Evolutionary conservation across 495 filamentous ascomycete genomes (phyloP).

Genomic region (Terfezia claveryi): DNA sequence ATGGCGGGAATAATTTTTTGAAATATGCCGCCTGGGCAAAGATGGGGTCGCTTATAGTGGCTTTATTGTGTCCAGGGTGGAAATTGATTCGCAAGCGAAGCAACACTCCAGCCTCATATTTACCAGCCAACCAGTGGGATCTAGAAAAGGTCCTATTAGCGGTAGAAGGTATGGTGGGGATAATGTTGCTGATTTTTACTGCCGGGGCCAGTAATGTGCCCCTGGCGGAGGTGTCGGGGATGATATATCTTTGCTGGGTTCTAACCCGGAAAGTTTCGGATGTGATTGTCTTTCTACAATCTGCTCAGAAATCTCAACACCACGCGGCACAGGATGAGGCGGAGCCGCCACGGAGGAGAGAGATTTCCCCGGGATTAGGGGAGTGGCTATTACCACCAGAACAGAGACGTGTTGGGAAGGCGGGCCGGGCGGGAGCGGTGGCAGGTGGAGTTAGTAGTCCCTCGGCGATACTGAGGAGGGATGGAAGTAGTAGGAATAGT

Average conservation of each 20-base stretch:
- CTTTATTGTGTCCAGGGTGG: background rate
- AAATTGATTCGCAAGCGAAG: too few relatives aligned
- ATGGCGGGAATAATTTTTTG: background rate
- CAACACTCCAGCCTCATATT: too few relatives aligned
- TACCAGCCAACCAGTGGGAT: background rate
- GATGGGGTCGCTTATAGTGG: background rate
- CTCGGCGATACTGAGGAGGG: background rate
- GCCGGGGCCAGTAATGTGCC: background rate
- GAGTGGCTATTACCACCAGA: background rate
- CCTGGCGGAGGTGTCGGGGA: background rate
- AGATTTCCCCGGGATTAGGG: background rate
- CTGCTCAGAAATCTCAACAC: background rate
- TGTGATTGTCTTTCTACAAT: background rate
- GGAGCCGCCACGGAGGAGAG: background rate
- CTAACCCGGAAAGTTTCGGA: background rate
- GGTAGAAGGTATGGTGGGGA: background rate
- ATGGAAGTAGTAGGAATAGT: background rate
- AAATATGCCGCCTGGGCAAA: background rate
- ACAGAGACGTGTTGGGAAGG: background rate
- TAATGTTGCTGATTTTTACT: background rate
- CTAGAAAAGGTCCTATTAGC: background rate
- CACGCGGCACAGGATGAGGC: background rate
- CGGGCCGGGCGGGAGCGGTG: background rate
- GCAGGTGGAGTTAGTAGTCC: background rate
- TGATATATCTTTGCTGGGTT: background rate